Percentiles rank a stretch among this genome's conserved stretches.
These are phyloP conservation scores for Pichia heedii DNA, from an alignment of 805 yeast genomes.

Conservation along the genomic window DNA sequence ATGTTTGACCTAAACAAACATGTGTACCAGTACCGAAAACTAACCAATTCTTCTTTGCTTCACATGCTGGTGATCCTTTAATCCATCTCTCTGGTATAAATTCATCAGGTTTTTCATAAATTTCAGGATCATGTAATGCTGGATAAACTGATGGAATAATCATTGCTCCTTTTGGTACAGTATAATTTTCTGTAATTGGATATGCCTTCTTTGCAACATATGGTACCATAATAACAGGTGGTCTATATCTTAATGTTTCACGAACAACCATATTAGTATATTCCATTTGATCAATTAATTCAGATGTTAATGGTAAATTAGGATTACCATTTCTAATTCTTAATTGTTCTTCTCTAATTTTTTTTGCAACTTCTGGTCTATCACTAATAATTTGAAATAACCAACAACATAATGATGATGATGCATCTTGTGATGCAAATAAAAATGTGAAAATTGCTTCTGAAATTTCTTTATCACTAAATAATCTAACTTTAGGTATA, in stretches of 20 bases:
- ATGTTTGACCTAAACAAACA: slow-evolving; percentile 89
- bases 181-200: slow-evolving; percentile 74
- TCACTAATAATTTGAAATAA: slow-evolving; percentile 93
- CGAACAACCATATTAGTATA: slow-evolving; percentile 87
- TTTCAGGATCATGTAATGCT: slow-evolving; percentile 95
- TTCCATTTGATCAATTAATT: slow-evolving; percentile 74
- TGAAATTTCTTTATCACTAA: slow-evolving; percentile 83
- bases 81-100: slow-evolving; percentile 96
- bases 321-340: slow-evolving; percentile 74
- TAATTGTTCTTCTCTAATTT: slow-evolving; percentile 89
- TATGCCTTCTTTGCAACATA: slow-evolving; percentile 82
- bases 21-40: slow-evolving; percentile 98
- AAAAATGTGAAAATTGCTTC: slow-evolving; percentile 95
- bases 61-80: slow-evolving; percentile 64
- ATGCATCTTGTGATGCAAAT: slow-evolving; percentile 97
- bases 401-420: slow-evolving; percentile 97
- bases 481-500: slow-evolving; percentile 62
- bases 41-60: slow-evolving; percentile 84
- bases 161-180: slow-evolving; percentile 97
- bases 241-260: slow-evolving; percentile 89
- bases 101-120: slow-evolving; percentile 87
- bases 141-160: slow-evolving; percentile 93
- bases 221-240: slow-evolving; percentile 98
- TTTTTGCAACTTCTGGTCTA: slow-evolving; percentile 80
- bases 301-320: slow-evolving; percentile 48